Conservation (phyloP, 495 filamentous ascomycete genomes). For the Penicillium bialowiezense region DNA sequence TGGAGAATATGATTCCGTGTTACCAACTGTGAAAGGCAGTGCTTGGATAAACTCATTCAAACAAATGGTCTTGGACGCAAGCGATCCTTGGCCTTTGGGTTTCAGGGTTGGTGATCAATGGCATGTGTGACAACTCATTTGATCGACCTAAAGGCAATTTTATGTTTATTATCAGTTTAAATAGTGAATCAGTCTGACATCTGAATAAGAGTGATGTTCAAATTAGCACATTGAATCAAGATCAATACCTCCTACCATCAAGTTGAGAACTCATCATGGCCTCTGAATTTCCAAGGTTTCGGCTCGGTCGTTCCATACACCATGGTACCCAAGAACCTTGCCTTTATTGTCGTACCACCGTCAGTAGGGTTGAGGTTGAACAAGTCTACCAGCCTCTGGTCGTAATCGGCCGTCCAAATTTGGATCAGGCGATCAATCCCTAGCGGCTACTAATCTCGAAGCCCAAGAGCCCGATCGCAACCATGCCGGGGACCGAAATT, state of each 20-base stretch:
- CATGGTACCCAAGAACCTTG: conserved; percentile 12
- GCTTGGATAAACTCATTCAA: conserved; percentile 22
- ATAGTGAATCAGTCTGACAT: too few relatives aligned
- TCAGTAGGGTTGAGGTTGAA: conserved; percentile 40
- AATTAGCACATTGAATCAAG: background rate
- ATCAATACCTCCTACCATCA: conserved; percentile 1
- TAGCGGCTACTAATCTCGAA: conserved; percentile 29
- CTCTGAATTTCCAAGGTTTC: conserved; percentile 2
- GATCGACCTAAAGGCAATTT: too few relatives aligned
- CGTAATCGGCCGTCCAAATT: conserved; percentile 21
- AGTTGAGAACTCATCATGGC: conserved; percentile 4
- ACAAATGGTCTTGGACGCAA: conserved; percentile 20
- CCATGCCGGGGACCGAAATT: conserved; percentile 17
- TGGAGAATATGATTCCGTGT: background rate
- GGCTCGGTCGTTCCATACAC: conserved; percentile 4
- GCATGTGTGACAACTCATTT: too few relatives aligned
- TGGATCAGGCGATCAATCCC: conserved; percentile 35
- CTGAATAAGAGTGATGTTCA: too few relatives aligned
- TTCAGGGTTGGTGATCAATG: conserved; percentile 28
- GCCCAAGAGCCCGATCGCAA: conserved; percentile 19
- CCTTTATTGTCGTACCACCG: conserved; percentile 44
- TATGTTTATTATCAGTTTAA: too few relatives aligned
- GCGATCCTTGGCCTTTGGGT: conserved; percentile 22
- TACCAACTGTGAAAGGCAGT: conserved; percentile 27
- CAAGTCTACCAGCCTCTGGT: conserved; percentile 31